Evolutionary conservation across 2,329 filamentous ascomycete species (phyloP).

Genomic region (Dactylellina haptotyla): DNA sequence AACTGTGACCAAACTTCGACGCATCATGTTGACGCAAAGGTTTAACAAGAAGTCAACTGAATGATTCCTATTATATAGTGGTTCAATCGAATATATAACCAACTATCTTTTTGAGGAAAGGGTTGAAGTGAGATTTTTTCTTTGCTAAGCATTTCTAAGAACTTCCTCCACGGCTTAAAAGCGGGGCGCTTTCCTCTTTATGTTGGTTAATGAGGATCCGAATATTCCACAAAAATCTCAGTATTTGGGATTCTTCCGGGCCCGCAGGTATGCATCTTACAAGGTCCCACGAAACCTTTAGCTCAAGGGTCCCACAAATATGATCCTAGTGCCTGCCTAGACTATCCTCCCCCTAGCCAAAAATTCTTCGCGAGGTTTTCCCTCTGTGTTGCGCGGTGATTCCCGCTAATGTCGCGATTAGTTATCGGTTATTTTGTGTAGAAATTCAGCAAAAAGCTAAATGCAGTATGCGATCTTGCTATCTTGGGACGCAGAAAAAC

Average conservation of each 20-base stretch:
- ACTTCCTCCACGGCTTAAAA: neutral
- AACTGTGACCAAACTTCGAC: neutral
- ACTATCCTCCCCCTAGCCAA: neutral
- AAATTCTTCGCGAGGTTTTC: neutral
- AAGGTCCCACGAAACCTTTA: conserved; percentile 20
- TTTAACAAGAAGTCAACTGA: conserved; percentile 39
- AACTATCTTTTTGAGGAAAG: neutral
- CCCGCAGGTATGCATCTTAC: conserved; percentile 19
- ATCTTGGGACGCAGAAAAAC: conserved; percentile 13
- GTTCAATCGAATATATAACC: neutral
- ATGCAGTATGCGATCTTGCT: conserved; percentile 14
- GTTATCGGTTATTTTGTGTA: neutral
- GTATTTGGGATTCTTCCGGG: neutral
- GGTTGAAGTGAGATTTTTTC: neutral
- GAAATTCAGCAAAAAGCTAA: too few species aligned
- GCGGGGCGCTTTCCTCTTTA: conserved; percentile 7
- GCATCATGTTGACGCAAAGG: conserved; percentile 21
- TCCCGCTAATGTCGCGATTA: neutral
- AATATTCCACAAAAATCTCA: neutral
- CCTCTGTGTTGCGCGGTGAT: neutral
- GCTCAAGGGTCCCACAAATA: conserved; percentile 2
- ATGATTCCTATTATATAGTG: conserved; percentile 36
- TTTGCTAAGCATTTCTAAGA: neutral
- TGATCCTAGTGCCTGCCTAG: conserved; percentile 2
- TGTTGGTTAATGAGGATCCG: neutral